phyloP scores from a whole-genome alignment of 768 basidiomycete species.

The Boletus reticulatus region DNA sequence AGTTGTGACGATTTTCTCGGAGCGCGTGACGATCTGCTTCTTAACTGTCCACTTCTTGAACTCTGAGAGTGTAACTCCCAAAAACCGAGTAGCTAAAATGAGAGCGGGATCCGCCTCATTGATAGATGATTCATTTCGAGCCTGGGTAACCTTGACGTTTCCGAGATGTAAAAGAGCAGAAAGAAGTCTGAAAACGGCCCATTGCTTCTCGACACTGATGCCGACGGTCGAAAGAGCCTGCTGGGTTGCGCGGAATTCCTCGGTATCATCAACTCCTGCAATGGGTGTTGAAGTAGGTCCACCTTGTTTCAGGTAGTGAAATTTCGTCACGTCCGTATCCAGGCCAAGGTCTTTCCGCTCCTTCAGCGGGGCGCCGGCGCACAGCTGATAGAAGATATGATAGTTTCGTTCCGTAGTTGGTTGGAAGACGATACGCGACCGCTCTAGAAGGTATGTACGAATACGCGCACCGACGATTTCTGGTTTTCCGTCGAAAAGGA shows the following conservation, averaged over 20 bases:
- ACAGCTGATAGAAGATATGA: conserved; percentile 99
- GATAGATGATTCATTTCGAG: conserved; percentile 78
- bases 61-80: conserved; percentile 86
- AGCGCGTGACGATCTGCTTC: conserved; percentile 92
- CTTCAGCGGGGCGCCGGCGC: conserved; percentile 91
- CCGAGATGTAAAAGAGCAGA: conserved; percentile 96
- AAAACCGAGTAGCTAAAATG: conserved; percentile 78
- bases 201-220: conserved; percentile 96
- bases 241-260: conserved; percentile 93
- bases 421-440: conserved; percentile 96
- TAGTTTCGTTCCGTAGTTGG: conserved; percentile 97
- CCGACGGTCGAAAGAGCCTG: conserved; percentile 96
- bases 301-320: conserved; percentile 91
- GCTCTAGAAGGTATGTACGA: conserved; percentile 95
- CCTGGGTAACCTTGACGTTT: conserved; percentile 86
- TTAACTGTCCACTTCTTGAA: conserved; percentile 99
- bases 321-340: conserved; percentile 81
- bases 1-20: conserved; percentile 91
- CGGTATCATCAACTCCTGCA: conserved; percentile 89
- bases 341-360: conserved; percentile 95
- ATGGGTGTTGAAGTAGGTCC: conserved; percentile 87
- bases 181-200: conserved; percentile 94
- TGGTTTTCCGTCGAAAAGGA: conserved; percentile 93
- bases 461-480: conserved; percentile 99
- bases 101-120: conserved; percentile 83